phyloP scores from a whole-genome alignment of 176 grass and related monocot genomes.

The Saccharum officinarum region DNA sequence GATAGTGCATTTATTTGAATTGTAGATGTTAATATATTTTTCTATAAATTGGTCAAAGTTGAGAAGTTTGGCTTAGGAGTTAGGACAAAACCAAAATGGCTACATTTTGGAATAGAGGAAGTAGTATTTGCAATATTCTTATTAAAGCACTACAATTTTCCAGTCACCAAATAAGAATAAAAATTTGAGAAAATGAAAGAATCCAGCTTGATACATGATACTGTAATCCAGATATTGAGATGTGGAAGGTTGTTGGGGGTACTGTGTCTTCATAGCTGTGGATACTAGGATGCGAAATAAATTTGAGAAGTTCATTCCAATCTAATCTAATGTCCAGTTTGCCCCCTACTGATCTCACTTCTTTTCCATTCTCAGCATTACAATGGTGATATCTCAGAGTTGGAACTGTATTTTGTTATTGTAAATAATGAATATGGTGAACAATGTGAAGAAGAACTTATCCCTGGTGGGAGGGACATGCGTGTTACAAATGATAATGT shows the following conservation, averaged over 20 bases:
- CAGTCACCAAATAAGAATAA: neutral
- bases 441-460: slow-evolving; percentile 91
- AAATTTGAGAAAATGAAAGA: neutral
- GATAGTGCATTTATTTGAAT: neutral
- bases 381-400: slow-evolving; percentile 73
- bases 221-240: slow-evolving; percentile 9
- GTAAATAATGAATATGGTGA: slow-evolving; percentile 99
- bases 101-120: neutral
- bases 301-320: neutral
- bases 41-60: neutral
- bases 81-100: neutral
- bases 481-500: slow-evolving; percentile 96
- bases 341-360: neutral
- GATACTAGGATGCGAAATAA: neutral
- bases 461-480: slow-evolving; percentile 78
- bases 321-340: neutral
- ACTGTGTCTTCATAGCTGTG: slow-evolving; percentile 2
- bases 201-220: neutral
- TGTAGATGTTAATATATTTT: neutral
- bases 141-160: neutral
- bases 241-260: neutral
- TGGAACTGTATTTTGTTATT: slow-evolving; percentile 98
- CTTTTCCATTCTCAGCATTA: slow-evolving; percentile 62
- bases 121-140: neutral
- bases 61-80: neutral